Evolutionary conservation across 257 asterid genomes (phyloP).

Genomic region (Plectranthus barbatus): DNA sequence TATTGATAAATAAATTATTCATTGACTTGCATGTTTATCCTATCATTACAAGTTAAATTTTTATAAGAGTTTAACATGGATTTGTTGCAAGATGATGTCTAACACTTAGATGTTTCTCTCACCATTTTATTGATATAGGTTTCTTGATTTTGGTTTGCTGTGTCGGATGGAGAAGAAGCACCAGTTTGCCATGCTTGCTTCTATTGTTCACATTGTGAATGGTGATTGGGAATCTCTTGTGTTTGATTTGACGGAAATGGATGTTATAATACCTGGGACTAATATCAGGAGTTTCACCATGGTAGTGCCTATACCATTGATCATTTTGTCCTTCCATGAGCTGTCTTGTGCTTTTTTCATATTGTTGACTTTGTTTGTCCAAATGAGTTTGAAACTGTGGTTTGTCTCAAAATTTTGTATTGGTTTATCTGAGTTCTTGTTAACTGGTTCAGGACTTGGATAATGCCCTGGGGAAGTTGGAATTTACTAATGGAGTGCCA

Average conservation of each 20-base stretch:
- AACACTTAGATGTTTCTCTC: conserved; percentile 8
- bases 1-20: conserved; percentile 7
- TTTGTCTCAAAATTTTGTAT: neutral
- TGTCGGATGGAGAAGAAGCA: conserved; percentile 96
- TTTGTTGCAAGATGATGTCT: conserved; percentile 5
- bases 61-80: neutral
- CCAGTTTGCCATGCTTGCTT: conserved; percentile 89
- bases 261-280: conserved; percentile 77
- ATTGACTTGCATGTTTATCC: neutral
- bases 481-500: conserved; percentile 58
- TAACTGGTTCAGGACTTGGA: conserved; percentile 68
- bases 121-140: conserved; percentile 33
- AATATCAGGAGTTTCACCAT: conserved; percentile 64
- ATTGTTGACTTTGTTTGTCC: neutral
- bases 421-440: conserved; percentile 13
- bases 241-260: conserved; percentile 76
- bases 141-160: conserved; percentile 94
- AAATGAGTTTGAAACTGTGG: conserved; percentile 1
- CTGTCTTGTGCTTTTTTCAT: neutral
- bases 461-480: conserved; percentile 63
- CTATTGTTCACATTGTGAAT: conserved; percentile 79
- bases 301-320: conserved; percentile 41
- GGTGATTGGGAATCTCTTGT: conserved; percentile 95
- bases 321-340: conserved; percentile 6
- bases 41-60: neutral